phyloP scores from a whole-genome alignment of 2,329 filamentous ascomycete genomes.

The Stromatinia cepivora region DNA sequence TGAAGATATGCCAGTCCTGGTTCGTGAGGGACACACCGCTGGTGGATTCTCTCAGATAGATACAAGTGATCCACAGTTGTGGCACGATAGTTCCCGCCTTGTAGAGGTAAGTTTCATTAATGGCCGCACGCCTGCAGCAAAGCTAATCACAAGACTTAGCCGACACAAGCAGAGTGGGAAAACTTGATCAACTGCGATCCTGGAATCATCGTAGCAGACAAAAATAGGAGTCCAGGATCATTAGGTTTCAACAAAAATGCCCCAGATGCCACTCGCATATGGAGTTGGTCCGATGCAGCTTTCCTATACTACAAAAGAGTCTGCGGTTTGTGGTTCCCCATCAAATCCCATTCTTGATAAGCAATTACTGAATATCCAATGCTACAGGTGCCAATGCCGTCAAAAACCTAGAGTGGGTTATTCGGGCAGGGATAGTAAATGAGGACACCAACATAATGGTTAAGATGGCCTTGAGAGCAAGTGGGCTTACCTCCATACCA shows the following conservation, averaged over 20 bases:
- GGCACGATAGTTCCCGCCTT: neutral
- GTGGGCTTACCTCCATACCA: neutral
- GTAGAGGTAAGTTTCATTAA: neutral
- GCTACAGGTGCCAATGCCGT: neutral
- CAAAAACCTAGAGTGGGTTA: neutral
- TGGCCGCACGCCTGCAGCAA: neutral
- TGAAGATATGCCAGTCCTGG: neutral
- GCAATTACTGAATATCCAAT: neutral
- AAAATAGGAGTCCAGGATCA: neutral
- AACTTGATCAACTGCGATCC: neutral
- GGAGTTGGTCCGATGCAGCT: constrained; percentile 4
- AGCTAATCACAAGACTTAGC: neutral
- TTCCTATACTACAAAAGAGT: neutral
- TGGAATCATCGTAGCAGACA: neutral
- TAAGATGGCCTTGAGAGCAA: constrained; percentile 4
- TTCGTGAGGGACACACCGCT: neutral
- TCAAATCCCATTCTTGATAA: neutral
- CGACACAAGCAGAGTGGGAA: neutral
- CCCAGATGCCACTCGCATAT: neutral
- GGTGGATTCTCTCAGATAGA: neutral
- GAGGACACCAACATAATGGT: neutral
- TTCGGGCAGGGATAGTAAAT: neutral
- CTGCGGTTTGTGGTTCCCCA: neutral
- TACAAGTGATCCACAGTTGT: neutral
- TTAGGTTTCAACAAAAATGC: neutral